Evolutionary conservation across 2,329 filamentous ascomycete genomes (phyloP), one percentile per base, ranked within the genome.

Genomic region (Falciphora oryzae): DNA sequence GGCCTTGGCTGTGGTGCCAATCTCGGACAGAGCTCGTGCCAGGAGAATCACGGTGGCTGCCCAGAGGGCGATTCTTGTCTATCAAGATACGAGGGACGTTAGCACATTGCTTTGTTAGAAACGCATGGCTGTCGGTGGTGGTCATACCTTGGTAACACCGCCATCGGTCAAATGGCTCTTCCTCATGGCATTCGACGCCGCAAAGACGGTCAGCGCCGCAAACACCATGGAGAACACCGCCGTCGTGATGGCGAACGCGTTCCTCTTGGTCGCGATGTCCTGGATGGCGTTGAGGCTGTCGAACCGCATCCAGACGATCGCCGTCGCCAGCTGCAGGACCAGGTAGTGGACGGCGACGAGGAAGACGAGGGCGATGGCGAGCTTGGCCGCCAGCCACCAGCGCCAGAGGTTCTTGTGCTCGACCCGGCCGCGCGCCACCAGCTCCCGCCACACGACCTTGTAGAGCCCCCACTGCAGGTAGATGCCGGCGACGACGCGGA

Each of bases 241-340:
- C 65, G 64, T 67, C 14, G 68, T 59, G 5, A 69, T 62, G 57
- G 67, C 65, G 44, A 70, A 69, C 3, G 61, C 14, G 7, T 44
- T 67, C n/a, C 65, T 18, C 61, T 68, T 70, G 7, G 66, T 69
- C 22, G 68, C 68, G 56, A 70, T 65, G 60, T 70, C 69, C 61
- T 64, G 63, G 28, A 70, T 68, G 50, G 63, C 35, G 60, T 68
- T 69, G 5, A 70, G 50, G 63, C 67, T 69, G 32, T 63, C 28
- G 32, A 70, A 70, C 29, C 65, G 28, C 44, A 70, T 16, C 69
- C 69, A 70, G 3, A 66, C 66, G 8, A 62, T 59, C 13, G 69
- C 59, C 11, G 63, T 27, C 13, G 69, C 68, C 25, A 69, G 35
- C n/a, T 66, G 62, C 13, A 70, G 61, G 6, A 65, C 61, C 13